Conservation (phyloP, 176 grass and related monocot species). For the Zizania latifolia region DNA sequence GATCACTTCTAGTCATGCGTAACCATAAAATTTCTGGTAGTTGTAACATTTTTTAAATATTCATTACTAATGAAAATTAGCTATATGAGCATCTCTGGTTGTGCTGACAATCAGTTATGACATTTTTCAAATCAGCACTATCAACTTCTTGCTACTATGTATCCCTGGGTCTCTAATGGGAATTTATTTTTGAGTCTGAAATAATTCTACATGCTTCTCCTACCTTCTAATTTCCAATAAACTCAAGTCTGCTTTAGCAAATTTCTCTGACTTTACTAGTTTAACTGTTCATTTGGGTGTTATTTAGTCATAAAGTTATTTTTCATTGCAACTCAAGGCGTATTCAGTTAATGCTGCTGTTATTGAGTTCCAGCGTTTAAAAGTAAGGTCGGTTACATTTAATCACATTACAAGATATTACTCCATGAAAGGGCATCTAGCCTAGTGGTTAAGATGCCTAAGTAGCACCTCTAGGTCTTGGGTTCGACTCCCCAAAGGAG, state of each 20-base stretch:
- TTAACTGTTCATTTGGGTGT: not conserved
- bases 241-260: not conserved
- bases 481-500: too few species aligned
- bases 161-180: not conserved
- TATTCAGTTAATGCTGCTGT: not conserved
- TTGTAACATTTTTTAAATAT: not conserved
- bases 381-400: not conserved
- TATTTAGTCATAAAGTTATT: not conserved
- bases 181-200: not conserved
- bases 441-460: too few species aligned
- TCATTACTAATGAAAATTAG: not conserved
- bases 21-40: not conserved
- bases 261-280: not conserved
- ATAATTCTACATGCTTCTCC: not conserved
- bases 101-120: not conserved
- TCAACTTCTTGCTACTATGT: not conserved
- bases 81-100: not conserved
- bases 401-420: slow-evolving; percentile 5
- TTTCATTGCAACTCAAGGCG: not conserved
- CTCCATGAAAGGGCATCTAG: too few species aligned
- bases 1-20: not conserved
- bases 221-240: not conserved
- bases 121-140: not conserved
- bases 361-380: not conserved
- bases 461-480: too few species aligned